phyloP scores from a whole-genome alignment of 2,329 filamentous ascomycete genomes.

The Tolypocladium tundrense region DNA sequence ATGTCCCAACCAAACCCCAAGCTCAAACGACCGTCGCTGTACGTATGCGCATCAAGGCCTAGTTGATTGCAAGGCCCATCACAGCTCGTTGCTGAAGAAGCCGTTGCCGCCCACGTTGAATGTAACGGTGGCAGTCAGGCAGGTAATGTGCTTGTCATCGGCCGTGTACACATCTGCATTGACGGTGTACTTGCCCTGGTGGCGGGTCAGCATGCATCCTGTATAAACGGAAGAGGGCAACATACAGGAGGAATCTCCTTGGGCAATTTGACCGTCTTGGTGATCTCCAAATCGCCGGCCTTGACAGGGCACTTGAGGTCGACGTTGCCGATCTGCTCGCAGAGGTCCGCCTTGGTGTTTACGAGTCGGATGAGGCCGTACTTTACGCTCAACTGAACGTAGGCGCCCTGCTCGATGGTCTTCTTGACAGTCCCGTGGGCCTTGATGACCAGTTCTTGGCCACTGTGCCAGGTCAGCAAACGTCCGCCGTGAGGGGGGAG shows the following conservation, averaged over 20 bases:
- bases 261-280: conserved; percentile 77
- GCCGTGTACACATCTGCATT: conserved; percentile 72
- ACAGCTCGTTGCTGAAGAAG: conserved; percentile 32
- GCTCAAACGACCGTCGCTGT: background rate
- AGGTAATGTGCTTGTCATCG: conserved; percentile 70
- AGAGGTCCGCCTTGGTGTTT: conserved; percentile 71
- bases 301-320: conserved; percentile 83
- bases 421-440: conserved; percentile 68
- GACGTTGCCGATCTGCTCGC: conserved; percentile 80
- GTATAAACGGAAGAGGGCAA: conserved; percentile 9
- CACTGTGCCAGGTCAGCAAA: conserved; percentile 42
- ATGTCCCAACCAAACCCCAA: background rate
- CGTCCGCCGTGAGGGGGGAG: background rate
- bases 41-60: background rate
- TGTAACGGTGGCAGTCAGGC: conserved; percentile 63
- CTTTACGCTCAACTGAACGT: conserved; percentile 77
- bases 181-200: conserved; percentile 80
- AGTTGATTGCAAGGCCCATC: conserved; percentile 6
- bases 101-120: conserved; percentile 37
- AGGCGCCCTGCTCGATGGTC: conserved; percentile 65
- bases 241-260: conserved; percentile 80
- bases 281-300: conserved; percentile 62
- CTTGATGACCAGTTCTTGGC: conserved; percentile 64
- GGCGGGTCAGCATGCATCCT: conserved; percentile 9
- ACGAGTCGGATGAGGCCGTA: conserved; percentile 89